phyloP scores from a whole-genome alignment of 2,329 filamentous ascomycete species.

The Verticillium nubilum region DNA sequence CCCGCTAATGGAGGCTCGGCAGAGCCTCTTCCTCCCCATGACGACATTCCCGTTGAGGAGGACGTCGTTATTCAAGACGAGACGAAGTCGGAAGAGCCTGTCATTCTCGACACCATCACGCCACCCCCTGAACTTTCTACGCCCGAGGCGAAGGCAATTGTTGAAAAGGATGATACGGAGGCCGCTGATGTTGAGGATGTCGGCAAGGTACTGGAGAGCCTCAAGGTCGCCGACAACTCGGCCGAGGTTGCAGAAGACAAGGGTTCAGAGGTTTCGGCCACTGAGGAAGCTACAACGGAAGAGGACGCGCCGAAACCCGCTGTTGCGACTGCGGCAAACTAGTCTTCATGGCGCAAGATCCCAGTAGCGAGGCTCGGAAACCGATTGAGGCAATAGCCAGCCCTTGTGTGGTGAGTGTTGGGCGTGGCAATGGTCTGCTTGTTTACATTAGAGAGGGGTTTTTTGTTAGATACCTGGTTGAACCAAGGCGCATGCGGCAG shows the following conservation, averaged over 20 bases:
- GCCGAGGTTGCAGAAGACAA: conserved; percentile 25
- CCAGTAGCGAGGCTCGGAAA: not conserved
- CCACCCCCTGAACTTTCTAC: not conserved
- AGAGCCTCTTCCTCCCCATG: not conserved
- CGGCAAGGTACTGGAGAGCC: not conserved
- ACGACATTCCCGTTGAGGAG: not conserved
- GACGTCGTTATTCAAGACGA: not conserved
- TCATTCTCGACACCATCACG: not conserved
- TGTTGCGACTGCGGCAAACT: not conserved
- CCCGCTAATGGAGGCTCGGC: not conserved
- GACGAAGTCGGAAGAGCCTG: not conserved
- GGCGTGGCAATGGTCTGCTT: not conserved
- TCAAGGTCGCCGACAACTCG: not conserved
- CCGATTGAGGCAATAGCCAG: not conserved
- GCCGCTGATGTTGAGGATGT: not conserved
- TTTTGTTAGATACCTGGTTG: not conserved
- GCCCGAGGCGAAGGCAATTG: not conserved
- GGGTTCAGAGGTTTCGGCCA: conserved; percentile 13
- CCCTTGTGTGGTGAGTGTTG: not conserved
- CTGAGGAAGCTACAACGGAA: not conserved
- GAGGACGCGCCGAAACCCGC: not conserved
- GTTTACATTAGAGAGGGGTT: not conserved
- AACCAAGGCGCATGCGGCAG: not conserved
- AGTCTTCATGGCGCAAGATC: not conserved
- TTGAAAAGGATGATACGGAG: not conserved